phyloP scores from a whole-genome alignment of 805 yeast species.

The Lachancea cidri region DNA sequence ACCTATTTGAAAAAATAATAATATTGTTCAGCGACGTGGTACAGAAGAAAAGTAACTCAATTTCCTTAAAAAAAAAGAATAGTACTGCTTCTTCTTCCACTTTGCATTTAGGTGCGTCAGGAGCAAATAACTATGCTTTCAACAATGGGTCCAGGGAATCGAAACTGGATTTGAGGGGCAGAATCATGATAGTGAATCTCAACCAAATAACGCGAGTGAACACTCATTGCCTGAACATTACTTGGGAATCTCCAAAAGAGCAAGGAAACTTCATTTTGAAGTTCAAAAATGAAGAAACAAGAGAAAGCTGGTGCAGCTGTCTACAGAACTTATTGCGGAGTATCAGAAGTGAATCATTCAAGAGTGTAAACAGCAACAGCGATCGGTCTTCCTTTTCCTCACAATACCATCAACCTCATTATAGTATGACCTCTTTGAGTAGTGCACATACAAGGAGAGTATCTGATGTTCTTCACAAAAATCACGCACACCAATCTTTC shows the following conservation, averaged over 20 bases:
- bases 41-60: slow-evolving; percentile 45
- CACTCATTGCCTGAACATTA: slow-evolving; percentile 58
- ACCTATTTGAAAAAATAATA: slow-evolving; percentile 71
- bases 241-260: slow-evolving; percentile 85
- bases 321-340: slow-evolving; percentile 38
- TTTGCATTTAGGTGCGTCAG: slow-evolving; percentile 7
- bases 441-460: slow-evolving; percentile 23
- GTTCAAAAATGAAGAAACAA: slow-evolving; percentile 75
- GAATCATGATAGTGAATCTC: slow-evolving; percentile 72
- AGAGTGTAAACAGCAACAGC: slow-evolving; percentile 26
- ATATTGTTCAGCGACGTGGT: slow-evolving; percentile 58
- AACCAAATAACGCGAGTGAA: slow-evolving; percentile 39
- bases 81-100: slow-evolving; percentile 25
- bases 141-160: slow-evolving; percentile 20
- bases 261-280: slow-evolving; percentile 80
- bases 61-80: slow-evolving; percentile 36
- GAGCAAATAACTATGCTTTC: slow-evolving; percentile 12
- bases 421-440: slow-evolving; percentile 25
- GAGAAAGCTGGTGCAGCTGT: slow-evolving; percentile 77
- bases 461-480: slow-evolving; percentile 27
- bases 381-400: slow-evolving; percentile 24
- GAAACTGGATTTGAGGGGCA: slow-evolving; percentile 64
- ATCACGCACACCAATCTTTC: slow-evolving; percentile 19
- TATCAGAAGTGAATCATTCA: slow-evolving; percentile 31
- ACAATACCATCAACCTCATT: slow-evolving; percentile 18